Percentiles rank a stretch among this genome's conserved stretches.
Conservation (phyloP, 2,329 filamentous ascomycete genomes). For the Pseudocercospora eumusae region DNA sequence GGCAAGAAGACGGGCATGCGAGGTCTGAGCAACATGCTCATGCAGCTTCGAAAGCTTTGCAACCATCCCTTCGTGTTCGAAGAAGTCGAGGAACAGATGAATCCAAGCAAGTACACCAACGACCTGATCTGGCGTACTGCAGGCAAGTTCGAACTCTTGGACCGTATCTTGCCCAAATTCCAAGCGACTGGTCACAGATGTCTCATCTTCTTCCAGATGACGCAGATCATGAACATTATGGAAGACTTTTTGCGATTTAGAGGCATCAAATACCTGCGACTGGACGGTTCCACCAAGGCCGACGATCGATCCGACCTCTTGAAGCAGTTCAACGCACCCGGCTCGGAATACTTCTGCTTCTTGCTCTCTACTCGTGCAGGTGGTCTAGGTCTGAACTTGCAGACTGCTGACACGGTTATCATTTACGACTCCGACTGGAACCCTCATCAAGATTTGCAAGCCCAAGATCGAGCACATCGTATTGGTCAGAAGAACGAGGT, state of each 20-base stretch:
- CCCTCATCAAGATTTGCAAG: conserved; percentile 97
- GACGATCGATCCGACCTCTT: conserved; percentile 93
- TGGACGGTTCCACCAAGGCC: conserved; percentile 96
- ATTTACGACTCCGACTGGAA: conserved; percentile 99
- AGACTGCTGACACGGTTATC: conserved; percentile 97
- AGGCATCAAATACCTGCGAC: conserved; percentile 80
- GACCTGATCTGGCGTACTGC: conserved; percentile 93
- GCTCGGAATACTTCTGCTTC: conserved; percentile 96
- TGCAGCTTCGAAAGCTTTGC: conserved; percentile 97
- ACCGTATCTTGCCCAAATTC: conserved; percentile 92
- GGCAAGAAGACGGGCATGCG: conserved; percentile 95
- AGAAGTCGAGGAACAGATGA: conserved; percentile 97
- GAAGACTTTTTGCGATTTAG: conserved; percentile 91
- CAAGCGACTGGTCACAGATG: conserved; percentile 87
- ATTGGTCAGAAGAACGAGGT: conserved; percentile 99
- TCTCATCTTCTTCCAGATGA: conserved; percentile 99
- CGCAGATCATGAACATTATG: conserved; percentile 99
- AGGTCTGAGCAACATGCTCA: conserved; percentile 98
- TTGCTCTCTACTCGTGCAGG: conserved; percentile 96
- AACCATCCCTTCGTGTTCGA: conserved; percentile 99
- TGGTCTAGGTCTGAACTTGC: conserved; percentile 94
- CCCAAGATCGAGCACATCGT: conserved; percentile 99
- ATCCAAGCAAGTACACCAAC: conserved; percentile 82
- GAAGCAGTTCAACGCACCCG: conserved; percentile 81
- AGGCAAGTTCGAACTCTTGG: conserved; percentile 95